Conservation (phyloP, 2,329 filamentous ascomycete species). For the Paraphoma sp. region DNA sequence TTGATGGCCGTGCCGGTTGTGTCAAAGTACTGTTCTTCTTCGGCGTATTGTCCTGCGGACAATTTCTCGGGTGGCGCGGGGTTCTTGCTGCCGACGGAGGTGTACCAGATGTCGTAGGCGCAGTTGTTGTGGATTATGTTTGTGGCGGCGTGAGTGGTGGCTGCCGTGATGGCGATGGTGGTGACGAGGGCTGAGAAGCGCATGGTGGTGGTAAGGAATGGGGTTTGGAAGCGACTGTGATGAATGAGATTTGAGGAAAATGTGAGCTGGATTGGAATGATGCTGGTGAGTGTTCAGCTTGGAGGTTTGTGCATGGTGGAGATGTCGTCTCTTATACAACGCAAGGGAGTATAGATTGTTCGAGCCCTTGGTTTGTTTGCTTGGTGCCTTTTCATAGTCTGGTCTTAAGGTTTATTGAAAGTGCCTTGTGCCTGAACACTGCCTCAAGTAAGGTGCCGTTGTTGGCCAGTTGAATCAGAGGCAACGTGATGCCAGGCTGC, state of each 20-base stretch:
- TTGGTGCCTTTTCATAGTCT: constrained; percentile 1
- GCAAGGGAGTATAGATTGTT: neutral
- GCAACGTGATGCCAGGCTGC: constrained; percentile 11
- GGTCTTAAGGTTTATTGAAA: constrained; percentile 7
- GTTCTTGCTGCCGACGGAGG: constrained; percentile 17
- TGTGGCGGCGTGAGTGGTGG: constrained; percentile 17
- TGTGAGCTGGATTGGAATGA: neutral
- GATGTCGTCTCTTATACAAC: constrained; percentile 13
- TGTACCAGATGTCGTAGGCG: constrained; percentile 27
- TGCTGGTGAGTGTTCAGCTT: neutral
- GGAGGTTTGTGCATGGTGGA: neutral
- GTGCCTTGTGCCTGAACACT: constrained; percentile 18
- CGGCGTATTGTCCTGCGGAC: neutral
- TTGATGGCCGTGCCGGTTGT: constrained; percentile 32
- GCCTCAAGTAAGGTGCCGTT: constrained; percentile 17
- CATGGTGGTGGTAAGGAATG: constrained; percentile 16
- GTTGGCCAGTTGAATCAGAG: constrained; percentile 1
- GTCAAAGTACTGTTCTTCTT: constrained; percentile 16
- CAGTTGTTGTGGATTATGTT: constrained; percentile 35
- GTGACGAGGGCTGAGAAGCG: constrained; percentile 19
- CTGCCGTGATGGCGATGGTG: constrained; percentile 16
- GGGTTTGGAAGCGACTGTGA: neutral
- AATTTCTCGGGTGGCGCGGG: neutral
- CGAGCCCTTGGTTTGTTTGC: neutral
- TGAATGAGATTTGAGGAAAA: neutral